Conservation (phyloP, 2,329 filamentous ascomycete genomes). For the Sarocladium kiliense region DNA sequence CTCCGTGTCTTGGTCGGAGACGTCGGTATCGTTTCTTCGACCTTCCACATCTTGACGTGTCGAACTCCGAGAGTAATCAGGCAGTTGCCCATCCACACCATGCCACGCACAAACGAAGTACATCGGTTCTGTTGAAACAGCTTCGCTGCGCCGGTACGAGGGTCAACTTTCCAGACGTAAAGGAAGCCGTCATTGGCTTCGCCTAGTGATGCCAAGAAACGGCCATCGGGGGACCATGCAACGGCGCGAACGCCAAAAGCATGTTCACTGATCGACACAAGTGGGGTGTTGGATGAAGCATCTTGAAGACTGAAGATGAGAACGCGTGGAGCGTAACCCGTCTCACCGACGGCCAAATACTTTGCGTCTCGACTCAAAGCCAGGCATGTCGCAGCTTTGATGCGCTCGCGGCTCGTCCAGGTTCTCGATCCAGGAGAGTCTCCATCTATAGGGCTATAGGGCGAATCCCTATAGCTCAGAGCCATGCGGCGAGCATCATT, state of each 20-base stretch:
- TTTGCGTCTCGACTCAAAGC: constrained; percentile 82
- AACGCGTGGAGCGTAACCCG: constrained; percentile 86
- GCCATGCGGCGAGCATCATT: constrained; percentile 56
- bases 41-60: constrained; percentile 89
- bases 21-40: constrained; percentile 58
- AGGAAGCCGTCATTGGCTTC: constrained; percentile 89
- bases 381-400: constrained; percentile 90
- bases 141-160: constrained; percentile 73
- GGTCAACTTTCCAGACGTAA: constrained; percentile 82
- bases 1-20: constrained; percentile 63
- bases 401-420: constrained; percentile 84
- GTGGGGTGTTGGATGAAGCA: constrained; percentile 70
- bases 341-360: constrained; percentile 90
- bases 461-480: constrained; percentile 41
- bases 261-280: constrained; percentile 85
- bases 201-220: constrained; percentile 82
- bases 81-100: constrained; percentile 83
- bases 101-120: constrained; percentile 77
- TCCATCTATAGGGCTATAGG: constrained; percentile 43
- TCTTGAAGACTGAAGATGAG: constrained; percentile 85
- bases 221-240: constrained; percentile 83
- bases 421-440: constrained; percentile 66
- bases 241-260: constrained; percentile 83
- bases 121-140: constrained; percentile 86
- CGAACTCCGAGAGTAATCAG: constrained; percentile 85